These are phyloP conservation scores for Scolecobasidium constrictum DNA, from an alignment of 2,329 filamentous ascomycete genomes.

Conservation along the genomic window DNA sequence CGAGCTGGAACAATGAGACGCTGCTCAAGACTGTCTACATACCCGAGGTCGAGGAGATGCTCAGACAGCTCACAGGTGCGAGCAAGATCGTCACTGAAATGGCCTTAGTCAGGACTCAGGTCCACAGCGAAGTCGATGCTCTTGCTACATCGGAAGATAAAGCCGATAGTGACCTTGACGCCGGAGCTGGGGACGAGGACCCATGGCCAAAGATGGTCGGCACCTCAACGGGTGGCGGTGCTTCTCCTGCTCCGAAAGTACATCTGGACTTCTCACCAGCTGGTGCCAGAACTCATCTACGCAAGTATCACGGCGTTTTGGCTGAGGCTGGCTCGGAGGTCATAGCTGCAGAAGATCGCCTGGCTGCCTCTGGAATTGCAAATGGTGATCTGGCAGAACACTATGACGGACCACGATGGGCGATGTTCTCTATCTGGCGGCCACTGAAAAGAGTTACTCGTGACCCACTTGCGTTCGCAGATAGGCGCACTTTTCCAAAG, in stretches of 20 bases:
- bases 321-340: not conserved
- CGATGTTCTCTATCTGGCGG: slow-evolving; percentile 25
- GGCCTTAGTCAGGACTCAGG: not conserved
- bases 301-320: not conserved
- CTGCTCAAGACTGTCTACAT: not conserved
- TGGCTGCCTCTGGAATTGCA: not conserved
- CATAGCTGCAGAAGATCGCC: not conserved
- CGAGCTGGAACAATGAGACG: not conserved
- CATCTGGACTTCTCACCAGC: slow-evolving; percentile 1
- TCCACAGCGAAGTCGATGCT: not conserved
- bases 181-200: not conserved
- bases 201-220: not conserved
- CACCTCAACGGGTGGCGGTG: not conserved
- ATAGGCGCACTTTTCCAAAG: slow-evolving; percentile 39
- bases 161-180: not conserved
- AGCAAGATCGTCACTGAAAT: not conserved
- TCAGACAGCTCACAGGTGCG: not conserved
- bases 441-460: slow-evolving; percentile 40
- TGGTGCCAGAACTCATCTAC: not conserved
- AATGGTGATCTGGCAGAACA: not conserved
- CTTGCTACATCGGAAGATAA: not conserved
- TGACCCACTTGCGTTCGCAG: slow-evolving; percentile 44
- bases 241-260: slow-evolving; percentile 1
- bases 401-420: not conserved
- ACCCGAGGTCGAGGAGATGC: not conserved